A percentile compares a stretch with the other conserved stretches of the same genome.
phyloP scores from a whole-genome alignment of 2,329 filamentous ascomycete species.

The Aspergillus intermedius region DNA sequence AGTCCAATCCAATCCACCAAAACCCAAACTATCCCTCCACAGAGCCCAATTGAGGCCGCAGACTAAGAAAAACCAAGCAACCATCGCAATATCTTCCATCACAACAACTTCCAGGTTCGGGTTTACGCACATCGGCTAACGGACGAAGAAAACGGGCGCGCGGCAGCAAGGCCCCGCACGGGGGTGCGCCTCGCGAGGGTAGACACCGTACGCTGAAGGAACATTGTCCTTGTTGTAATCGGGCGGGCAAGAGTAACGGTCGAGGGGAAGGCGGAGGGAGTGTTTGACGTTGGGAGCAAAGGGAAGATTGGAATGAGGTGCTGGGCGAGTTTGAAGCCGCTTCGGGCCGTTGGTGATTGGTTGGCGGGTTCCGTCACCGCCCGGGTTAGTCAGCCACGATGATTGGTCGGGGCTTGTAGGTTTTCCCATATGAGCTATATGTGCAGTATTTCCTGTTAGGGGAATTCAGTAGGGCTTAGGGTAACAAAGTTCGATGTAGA shows the following conservation, averaged over 20 bases:
- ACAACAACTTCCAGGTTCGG: constrained; percentile 4
- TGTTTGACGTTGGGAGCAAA: constrained; percentile 9
- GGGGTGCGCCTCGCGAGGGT: constrained; percentile 42
- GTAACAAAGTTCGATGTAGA: not conserved
- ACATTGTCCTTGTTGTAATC: constrained; percentile 33
- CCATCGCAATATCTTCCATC: not conserved
- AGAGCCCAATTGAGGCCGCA: constrained; percentile 16
- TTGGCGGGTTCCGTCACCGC: constrained; percentile 3
- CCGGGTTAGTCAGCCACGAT: constrained; percentile 20
- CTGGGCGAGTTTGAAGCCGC: constrained; percentile 35
- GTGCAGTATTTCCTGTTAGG: constrained; percentile 12
- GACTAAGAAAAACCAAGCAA: not conserved
- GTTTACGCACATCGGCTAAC: constrained; percentile 41
- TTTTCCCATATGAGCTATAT: constrained; percentile 5
- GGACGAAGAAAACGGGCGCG: constrained; percentile 41
- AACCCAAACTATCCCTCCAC: constrained; percentile 1
- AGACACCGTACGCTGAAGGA: constrained; percentile 42
- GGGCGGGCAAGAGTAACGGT: not conserved
- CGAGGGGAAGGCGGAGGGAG: constrained; percentile 5
- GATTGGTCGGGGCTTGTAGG: constrained; percentile 20
- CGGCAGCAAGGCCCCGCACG: constrained; percentile 33
- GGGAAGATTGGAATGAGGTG: constrained; percentile 22
- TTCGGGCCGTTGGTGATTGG: constrained; percentile 23
- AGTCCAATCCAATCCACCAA: not conserved
- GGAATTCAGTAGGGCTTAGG: constrained; percentile 15